Evolutionary conservation across 441 rosid species (phyloP).

Genomic region (Bocquillonia castaneifolia): DNA sequence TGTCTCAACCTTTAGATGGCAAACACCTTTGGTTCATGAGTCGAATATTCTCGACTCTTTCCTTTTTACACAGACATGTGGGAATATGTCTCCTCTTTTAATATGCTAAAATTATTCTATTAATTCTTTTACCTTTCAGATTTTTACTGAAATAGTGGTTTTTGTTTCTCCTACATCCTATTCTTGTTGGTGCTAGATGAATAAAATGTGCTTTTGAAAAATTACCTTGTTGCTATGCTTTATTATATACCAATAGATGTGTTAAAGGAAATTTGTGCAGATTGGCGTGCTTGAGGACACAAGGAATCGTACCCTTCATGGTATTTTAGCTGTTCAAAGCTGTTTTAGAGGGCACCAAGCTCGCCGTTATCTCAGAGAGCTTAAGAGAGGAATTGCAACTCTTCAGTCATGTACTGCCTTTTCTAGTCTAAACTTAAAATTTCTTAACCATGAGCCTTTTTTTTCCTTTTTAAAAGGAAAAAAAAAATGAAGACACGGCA

Average conservation of each 20-base stretch:
- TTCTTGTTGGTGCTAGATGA: not conserved
- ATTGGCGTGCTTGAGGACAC: slow-evolving; percentile 98
- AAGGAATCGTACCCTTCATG: slow-evolving; percentile 89
- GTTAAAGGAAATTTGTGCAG: slow-evolving; percentile 39
- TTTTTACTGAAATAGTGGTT: not conserved
- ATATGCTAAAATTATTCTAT: not conserved
- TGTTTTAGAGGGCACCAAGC: slow-evolving; percentile 93
- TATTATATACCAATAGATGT: not conserved
- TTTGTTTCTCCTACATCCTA: not conserved
- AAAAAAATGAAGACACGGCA: not conserved
- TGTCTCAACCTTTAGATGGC: not conserved
- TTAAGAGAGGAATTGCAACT: slow-evolving; percentile 53
- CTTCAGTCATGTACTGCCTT: slow-evolving; percentile 76
- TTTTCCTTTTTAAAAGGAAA: not conserved
- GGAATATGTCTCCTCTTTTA: not conserved
- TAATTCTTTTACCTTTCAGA: not conserved
- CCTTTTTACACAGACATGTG: not conserved
- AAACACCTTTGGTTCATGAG: not conserved
- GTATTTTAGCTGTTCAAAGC: slow-evolving; percentile 90
- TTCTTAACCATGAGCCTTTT: slow-evolving; percentile 1
- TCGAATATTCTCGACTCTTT: no score
- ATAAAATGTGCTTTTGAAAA: not conserved
- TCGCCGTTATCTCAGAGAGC: slow-evolving; percentile 54
- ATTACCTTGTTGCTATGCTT: not conserved
- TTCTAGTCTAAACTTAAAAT: slow-evolving; percentile 7